These are phyloP conservation scores for Extremus antarcticus DNA, from an alignment of 495 filamentous ascomycete genomes.

Conservation along the genomic window DNA sequence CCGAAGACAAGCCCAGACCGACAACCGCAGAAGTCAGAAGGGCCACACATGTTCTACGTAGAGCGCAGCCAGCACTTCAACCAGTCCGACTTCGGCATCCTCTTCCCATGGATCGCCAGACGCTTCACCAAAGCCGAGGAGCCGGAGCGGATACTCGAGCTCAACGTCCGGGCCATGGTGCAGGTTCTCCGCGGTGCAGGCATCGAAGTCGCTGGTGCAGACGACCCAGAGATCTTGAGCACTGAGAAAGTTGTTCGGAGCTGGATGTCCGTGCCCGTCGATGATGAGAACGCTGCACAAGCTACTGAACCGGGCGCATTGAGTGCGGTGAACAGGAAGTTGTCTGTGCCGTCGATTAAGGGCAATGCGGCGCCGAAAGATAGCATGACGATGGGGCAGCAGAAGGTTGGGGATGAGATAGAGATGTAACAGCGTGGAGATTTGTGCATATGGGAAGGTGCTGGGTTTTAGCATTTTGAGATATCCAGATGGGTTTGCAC, in stretches of 20 bases:
- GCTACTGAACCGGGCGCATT: not conserved
- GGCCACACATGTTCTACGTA: conserved; percentile 47
- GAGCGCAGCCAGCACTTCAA: conserved; percentile 53
- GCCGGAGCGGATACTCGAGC: conserved; percentile 48
- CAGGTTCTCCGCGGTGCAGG: conserved; percentile 46
- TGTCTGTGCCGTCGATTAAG: not conserved
- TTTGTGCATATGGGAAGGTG: not conserved
- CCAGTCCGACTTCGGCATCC: conserved; percentile 67
- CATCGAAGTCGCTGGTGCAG: conserved; percentile 41
- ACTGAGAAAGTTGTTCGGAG: not conserved
- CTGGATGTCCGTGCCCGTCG: conserved; percentile 8
- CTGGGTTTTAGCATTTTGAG: not conserved
- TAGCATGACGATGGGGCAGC: not conserved
- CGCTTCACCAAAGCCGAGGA: conserved; percentile 47
- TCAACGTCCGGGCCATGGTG: conserved; percentile 54
- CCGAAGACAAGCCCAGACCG: not conserved
- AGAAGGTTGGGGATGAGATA: not conserved
- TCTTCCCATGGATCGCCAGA: conserved; percentile 58
- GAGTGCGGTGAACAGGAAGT: not conserved
- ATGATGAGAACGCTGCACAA: not conserved
- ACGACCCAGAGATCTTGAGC: conserved; percentile 15
- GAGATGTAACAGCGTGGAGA: not conserved
- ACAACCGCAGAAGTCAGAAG: not conserved
- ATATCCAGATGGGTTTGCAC: too few relatives aligned
- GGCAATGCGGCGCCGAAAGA: not conserved